Conservation (phyloP, 257 asterid species). For the Fraxinus quadrangulata region DNA sequence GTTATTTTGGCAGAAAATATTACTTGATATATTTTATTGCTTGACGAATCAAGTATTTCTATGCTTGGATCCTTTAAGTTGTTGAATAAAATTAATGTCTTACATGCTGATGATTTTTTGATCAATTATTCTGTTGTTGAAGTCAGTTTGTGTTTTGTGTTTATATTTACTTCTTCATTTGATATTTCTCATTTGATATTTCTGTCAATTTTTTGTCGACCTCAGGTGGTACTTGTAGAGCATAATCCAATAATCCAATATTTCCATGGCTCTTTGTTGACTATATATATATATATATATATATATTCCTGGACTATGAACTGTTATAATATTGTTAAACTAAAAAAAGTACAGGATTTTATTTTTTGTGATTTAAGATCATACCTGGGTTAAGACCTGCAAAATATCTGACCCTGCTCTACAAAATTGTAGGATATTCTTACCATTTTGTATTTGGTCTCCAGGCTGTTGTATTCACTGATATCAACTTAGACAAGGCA, state of each 20-base stretch:
- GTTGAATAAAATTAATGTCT: no score
- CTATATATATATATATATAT: not conserved
- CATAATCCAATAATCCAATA: not conserved
- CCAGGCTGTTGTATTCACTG: slow-evolving; percentile 52
- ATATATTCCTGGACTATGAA: not conserved
- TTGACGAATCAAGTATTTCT: slow-evolving; percentile 3
- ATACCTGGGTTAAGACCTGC: not conserved
- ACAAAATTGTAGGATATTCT: not conserved
- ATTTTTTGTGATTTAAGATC: not conserved
- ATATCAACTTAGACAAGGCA: slow-evolving; percentile 43
- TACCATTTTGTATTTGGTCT: not conserved
- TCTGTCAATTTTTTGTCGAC: not conserved
- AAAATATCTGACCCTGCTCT: not conserved
- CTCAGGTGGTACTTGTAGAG: not conserved
- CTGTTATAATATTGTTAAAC: not conserved
- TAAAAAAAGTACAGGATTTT: not conserved
- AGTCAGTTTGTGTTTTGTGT: no score
- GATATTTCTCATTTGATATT: not conserved
- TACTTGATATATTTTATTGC: not conserved
- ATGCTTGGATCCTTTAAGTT: not conserved
- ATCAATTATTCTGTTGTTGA: not conserved
- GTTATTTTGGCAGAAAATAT: not conserved
- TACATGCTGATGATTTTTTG: not conserved
- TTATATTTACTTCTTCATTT: not conserved
- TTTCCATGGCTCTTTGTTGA: not conserved